Conservation (phyloP, 768 basidiomycete species). For the Psilocybe tampanensis region DNA sequence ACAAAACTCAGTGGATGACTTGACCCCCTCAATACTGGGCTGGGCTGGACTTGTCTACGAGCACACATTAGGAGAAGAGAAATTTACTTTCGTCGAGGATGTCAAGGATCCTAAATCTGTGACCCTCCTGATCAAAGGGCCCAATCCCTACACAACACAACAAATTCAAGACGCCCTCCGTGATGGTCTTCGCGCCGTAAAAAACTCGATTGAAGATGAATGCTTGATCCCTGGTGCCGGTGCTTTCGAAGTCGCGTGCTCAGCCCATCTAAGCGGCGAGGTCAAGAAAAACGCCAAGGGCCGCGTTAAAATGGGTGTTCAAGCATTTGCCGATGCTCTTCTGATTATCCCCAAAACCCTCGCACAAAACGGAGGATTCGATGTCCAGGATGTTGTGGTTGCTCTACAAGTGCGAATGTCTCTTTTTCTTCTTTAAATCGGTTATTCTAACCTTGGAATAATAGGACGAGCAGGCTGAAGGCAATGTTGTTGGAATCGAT, state of each 20-base stretch:
- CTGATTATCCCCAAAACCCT: slow-evolving; percentile 96
- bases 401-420: slow-evolving; percentile 69
- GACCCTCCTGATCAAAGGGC: slow-evolving; percentile 96
- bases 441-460: background rate
- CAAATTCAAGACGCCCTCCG: slow-evolving; percentile 99
- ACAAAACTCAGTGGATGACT: slow-evolving; percentile 97
- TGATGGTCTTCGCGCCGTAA: slow-evolving; percentile 94
- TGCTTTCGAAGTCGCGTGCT: slow-evolving; percentile 94
- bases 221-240: slow-evolving; percentile 93
- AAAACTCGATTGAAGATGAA: slow-evolving; percentile 94
- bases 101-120: slow-evolving; percentile 95
- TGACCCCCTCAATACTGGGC: slow-evolving; percentile 87
- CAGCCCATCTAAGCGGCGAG: slow-evolving; percentile 75
- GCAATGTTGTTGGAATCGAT: slow-evolving; percentile 91
- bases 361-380: slow-evolving; percentile 94
- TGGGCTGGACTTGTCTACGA: slow-evolving; percentile 99
- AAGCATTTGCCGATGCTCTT: slow-evolving; percentile 95
- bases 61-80: slow-evolving; percentile 98
- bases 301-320: slow-evolving; percentile 94
- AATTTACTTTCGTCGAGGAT: slow-evolving; percentile 97
- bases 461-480: slow-evolving; percentile 92
- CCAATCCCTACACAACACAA: slow-evolving; percentile 93
- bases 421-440: background rate
- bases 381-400: slow-evolving; percentile 94
- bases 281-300: slow-evolving; percentile 91